Evolutionary conservation across 257 asterid genomes (phyloP).

Genomic region (Verbena officinalis): DNA sequence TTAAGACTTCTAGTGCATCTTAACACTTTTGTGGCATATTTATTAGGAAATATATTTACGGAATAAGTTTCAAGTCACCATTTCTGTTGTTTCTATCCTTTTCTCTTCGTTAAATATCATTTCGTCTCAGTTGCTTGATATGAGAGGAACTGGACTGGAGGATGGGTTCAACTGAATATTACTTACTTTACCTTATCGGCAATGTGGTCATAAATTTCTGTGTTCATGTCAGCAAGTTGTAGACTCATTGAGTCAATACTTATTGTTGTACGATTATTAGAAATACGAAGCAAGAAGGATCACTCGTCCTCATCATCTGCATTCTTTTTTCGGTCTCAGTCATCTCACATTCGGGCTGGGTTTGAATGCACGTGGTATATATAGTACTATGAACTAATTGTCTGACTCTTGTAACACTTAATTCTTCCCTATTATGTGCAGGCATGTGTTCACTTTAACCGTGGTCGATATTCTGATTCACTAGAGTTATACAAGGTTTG

Average conservation of each 20-base stretch:
- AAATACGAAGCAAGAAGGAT: slow-evolving; percentile 9
- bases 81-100: neutral
- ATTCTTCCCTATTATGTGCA: slow-evolving; percentile 40
- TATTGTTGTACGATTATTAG: neutral
- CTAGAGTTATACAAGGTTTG: slow-evolving; percentile 89
- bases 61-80: neutral
- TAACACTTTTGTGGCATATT: neutral
- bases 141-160: slow-evolving; percentile 4
- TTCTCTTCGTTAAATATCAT: slow-evolving; percentile 4
- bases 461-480: slow-evolving; percentile 85
- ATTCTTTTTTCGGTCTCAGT: slow-evolving; percentile 23
- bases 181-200: neutral
- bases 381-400: slow-evolving; percentile 21
- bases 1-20: neutral
- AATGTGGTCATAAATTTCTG: neutral
- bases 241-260: slow-evolving; percentile 6
- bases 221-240: neutral
- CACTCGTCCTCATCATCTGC: slow-evolving; percentile 5
- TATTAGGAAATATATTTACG: neutral
- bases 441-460: slow-evolving; percentile 97
- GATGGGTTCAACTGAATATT: slow-evolving; percentile 6
- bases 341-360: slow-evolving; percentile 24
- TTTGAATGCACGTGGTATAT: slow-evolving; percentile 20
- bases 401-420: slow-evolving; percentile 24
- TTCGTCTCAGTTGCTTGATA: slow-evolving; percentile 7